Evolutionary conservation across 768 basidiomycete species (phyloP).

Genomic region (Leucosporidium scottii): DNA sequence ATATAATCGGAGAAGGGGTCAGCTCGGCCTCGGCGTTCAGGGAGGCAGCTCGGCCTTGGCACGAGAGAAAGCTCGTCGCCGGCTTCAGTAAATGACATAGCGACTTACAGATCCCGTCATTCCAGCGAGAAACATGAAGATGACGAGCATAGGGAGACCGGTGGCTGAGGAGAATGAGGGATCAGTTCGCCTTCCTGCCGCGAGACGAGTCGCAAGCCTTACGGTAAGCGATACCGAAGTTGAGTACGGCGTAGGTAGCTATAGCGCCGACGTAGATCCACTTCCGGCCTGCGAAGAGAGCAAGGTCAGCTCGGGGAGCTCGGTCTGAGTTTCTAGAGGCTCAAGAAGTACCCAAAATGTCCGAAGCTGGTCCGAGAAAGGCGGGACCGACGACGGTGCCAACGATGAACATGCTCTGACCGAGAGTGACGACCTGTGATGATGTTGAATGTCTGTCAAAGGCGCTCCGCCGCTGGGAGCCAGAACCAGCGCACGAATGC

Average conservation of each 20-base stretch:
- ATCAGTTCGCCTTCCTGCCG: neutral
- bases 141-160: slow-evolving; percentile 1
- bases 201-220: neutral
- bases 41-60: neutral
- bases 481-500: too few species aligned
- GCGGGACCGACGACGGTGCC: neutral
- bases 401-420: neutral
- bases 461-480: too few species aligned
- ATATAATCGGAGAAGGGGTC: neutral
- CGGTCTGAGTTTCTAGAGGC: too few species aligned
- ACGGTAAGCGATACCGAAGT: neutral
- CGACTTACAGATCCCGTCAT: neutral
- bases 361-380: neutral
- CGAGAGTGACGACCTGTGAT: neutral
- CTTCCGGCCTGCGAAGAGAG: neutral
- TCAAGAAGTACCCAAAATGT: neutral
- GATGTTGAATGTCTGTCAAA: neutral
- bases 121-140: slow-evolving; percentile 7
- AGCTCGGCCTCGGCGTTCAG: neutral
- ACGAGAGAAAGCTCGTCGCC: too few species aligned
- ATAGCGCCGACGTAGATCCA: slow-evolving; percentile 1
- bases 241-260: neutral
- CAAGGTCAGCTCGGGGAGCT: too few species aligned
- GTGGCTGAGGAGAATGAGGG: neutral
- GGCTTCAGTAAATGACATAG: too few species aligned